Percentiles rank a stretch among this genome's conserved stretches.
These are phyloP conservation scores for Berkeleyomyces basicola DNA, from an alignment of 2,329 filamentous ascomycete species.

Conservation along the genomic window DNA sequence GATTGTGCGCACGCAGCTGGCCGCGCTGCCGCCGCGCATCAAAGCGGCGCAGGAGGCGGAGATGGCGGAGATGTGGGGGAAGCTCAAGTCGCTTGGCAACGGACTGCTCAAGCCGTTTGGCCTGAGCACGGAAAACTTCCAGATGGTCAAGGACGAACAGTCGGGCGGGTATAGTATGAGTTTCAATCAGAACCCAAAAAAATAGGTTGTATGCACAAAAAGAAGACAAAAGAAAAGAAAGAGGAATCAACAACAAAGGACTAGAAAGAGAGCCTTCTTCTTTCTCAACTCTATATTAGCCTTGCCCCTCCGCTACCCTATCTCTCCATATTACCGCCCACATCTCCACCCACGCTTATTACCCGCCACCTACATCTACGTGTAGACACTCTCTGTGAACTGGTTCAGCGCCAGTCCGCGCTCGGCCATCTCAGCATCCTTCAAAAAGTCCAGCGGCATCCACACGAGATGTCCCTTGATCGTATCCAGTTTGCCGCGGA, in stretches of 20 bases:
- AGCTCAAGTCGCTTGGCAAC: conserved; percentile 83
- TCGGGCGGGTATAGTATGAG: conserved; percentile 91
- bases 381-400: conserved; percentile 76
- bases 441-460: conserved; percentile 83
- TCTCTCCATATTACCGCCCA: not conserved
- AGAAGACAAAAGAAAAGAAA: not conserved
- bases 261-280: not conserved
- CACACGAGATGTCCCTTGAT: conserved; percentile 83
- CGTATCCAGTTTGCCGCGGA: conserved; percentile 57
- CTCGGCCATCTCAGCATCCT: conserved; percentile 78
- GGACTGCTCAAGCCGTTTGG: conserved; percentile 87
- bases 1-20: conserved; percentile 50
- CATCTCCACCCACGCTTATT: not conserved
- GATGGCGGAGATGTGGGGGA: conserved; percentile 94
- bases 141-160: conserved; percentile 80
- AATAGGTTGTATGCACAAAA: not conserved
- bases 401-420: conserved; percentile 70
- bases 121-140: conserved; percentile 82
- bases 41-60: conserved; percentile 72
- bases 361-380: conserved; percentile 26
- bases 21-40: conserved; percentile 47
- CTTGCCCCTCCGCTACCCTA: no score
- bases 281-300: not conserved
- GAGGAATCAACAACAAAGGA: not conserved
- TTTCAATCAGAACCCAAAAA: conserved; percentile 33